Percentiles rank a stretch among this genome's conserved stretches.
Conservation (phyloP, 768 basidiomycete species). For the Tylopilus rubrobrunneus region DNA sequence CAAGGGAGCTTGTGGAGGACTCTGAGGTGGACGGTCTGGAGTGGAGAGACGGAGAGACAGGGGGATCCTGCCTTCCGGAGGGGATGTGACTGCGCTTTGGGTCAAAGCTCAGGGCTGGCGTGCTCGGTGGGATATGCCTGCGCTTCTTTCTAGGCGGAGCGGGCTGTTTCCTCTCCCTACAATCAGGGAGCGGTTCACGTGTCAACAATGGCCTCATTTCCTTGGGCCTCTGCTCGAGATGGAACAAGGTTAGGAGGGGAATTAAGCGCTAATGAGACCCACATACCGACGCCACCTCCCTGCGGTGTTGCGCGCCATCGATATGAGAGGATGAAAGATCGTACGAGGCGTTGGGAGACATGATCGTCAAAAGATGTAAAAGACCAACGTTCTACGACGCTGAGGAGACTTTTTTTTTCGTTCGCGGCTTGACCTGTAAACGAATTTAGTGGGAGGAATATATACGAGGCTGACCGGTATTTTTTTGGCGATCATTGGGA, state of each 20-base stretch:
- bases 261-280: constrained; percentile 10
- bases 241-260: constrained; percentile 8
- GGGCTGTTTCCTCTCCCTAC: constrained; percentile 22
- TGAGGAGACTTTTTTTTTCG: constrained; percentile 8
- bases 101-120: constrained; percentile 16
- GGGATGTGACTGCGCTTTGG: constrained; percentile 20
- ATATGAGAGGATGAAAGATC: constrained; percentile 10
- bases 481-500: constrained; percentile 14
- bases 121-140: constrained; percentile 20
- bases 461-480: constrained; percentile 25
- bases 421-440: constrained; percentile 10
- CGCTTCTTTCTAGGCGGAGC: constrained; percentile 20
- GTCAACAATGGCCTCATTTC: constrained; percentile 20
- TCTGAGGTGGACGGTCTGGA: constrained; percentile 11
- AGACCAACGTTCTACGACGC: constrained; percentile 7
- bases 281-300: constrained; percentile 19
- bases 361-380: constrained; percentile 6
- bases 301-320: constrained; percentile 14
- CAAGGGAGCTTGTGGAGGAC: constrained; percentile 6
- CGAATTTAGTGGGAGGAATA: constrained; percentile 17
- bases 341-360: constrained; percentile 9
- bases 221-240: constrained; percentile 18
- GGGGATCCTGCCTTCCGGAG: constrained; percentile 20
- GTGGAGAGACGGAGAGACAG: constrained; percentile 1
- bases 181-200: constrained; percentile 19